phyloP scores from a whole-genome alignment of 345 rosid species.

The Lepidium didymum region DNA sequence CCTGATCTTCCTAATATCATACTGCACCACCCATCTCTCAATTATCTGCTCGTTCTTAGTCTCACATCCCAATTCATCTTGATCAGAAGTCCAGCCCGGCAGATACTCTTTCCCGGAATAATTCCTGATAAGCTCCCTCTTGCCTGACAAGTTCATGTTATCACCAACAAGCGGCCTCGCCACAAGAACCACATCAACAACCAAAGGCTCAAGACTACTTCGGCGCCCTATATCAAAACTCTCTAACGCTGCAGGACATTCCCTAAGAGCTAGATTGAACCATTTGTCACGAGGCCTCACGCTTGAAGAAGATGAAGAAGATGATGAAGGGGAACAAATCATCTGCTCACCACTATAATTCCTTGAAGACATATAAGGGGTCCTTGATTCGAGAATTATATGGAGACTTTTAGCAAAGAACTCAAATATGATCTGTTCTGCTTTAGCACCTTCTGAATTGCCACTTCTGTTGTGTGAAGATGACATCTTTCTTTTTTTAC shows the following conservation, averaged over 20 bases:
- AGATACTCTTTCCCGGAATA: slow-evolving; percentile 43
- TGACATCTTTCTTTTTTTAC: slow-evolving; percentile 33
- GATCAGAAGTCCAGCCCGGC: slow-evolving; percentile 52
- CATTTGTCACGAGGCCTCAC: slow-evolving; percentile 85
- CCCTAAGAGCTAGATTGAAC: slow-evolving; percentile 92
- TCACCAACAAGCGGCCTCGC: slow-evolving; percentile 49
- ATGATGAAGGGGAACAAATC: slow-evolving; percentile 68
- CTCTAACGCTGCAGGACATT: slow-evolving; percentile 77
- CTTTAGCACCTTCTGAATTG: slow-evolving; percentile 59
- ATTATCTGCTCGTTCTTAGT: slow-evolving; percentile 56
- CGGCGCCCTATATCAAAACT: slow-evolving; percentile 69
- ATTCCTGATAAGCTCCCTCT: slow-evolving; percentile 44
- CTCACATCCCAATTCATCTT: slow-evolving; percentile 51
- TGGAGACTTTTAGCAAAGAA: slow-evolving; percentile 87
- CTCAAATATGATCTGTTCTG: slow-evolving; percentile 86
- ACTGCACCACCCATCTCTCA: slow-evolving; percentile 92
- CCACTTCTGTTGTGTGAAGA: slow-evolving; percentile 43
- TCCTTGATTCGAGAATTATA: slow-evolving; percentile 83
- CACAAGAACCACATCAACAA: slow-evolving; percentile 82
- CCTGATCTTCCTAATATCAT: slow-evolving; percentile 58
- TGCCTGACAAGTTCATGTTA: slow-evolving; percentile 36
- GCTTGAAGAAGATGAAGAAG: slow-evolving; percentile 77
- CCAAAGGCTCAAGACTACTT: slow-evolving; percentile 64
- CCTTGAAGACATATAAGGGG: slow-evolving; percentile 74
- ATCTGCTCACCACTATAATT: slow-evolving; percentile 76